Conservation (phyloP, 2,329 filamentous ascomycete genomes). For the Fusarium floridanum region DNA sequence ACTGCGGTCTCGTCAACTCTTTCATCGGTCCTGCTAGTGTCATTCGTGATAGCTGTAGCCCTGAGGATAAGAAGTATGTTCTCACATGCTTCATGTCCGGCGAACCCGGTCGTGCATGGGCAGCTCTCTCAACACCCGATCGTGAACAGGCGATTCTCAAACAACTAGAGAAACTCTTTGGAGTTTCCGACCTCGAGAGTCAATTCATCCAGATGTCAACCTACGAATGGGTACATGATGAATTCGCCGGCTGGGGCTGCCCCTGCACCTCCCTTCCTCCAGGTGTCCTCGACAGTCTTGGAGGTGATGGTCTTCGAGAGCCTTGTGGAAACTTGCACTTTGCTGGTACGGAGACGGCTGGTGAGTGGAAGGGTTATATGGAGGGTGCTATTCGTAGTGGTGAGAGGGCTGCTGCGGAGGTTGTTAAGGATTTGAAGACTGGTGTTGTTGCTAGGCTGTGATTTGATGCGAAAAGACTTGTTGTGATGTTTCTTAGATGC, state of each 20-base stretch:
- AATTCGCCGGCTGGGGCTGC: constrained; percentile 55
- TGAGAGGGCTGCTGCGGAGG: constrained; percentile 38
- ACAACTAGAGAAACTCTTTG: constrained; percentile 47
- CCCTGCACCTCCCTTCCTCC: constrained; percentile 55
- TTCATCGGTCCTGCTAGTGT: constrained; percentile 61
- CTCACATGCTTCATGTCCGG: constrained; percentile 59
- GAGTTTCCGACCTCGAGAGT: constrained; percentile 15
- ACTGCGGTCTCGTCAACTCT: constrained; percentile 61
- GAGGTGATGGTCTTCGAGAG: constrained; percentile 51
- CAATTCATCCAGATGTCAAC: constrained; percentile 51
- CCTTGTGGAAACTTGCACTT: constrained; percentile 40
- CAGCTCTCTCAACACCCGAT: constrained; percentile 34
- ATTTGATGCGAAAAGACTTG: neutral
- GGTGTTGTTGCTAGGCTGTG: constrained; percentile 25
- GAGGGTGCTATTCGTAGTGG: constrained; percentile 42
- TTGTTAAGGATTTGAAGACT: constrained; percentile 25
- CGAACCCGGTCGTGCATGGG: constrained; percentile 51
- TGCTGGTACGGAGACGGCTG: constrained; percentile 43
- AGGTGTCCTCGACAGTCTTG: constrained; percentile 53
- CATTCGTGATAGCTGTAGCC: constrained; percentile 57
- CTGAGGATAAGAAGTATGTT: constrained; percentile 46
- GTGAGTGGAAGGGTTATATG: constrained; percentile 47
- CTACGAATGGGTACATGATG: constrained; percentile 56
- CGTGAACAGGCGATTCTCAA: constrained; percentile 40
- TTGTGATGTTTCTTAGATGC: neutral